Base-by-base conservation (phyloP, 257 asterid species). In the Parsonsia alboflavescens region DNA sequence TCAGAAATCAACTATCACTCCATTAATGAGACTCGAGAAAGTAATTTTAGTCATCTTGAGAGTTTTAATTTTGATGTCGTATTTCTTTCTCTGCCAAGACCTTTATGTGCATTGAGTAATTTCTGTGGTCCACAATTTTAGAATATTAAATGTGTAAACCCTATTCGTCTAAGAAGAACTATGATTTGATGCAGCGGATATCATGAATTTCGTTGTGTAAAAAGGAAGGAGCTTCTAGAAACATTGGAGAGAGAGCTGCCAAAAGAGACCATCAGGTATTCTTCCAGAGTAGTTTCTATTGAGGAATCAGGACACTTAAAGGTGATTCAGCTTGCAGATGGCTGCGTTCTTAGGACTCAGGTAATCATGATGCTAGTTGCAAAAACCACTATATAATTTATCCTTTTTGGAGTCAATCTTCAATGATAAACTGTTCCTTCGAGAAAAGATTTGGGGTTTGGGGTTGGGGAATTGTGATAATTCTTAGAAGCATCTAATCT, bases 271-370 rank as follows among this genome's bases (percentile, higher is more conserved):
- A 75, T 93, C 42, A 79, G 91, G 77, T 89, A 82, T 73, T 91
- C 96, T 61, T 93, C 98, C 26, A 88, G 82, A 78, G 86, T 93
- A 41, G 93, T 88, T 63, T 81, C 83, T 4, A 83, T 93, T 36
- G 89, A 86, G 74, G 88, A 86, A 84, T 86, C 95, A 1, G 97
- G 96, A 8, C 73, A 42, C 21, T 67, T 86, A 72, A 93, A 89
- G 73, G 54, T 86, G 77, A 80, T 93, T 22, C 98, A 88, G 61
- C 95, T 93, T 73, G 85, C 93, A 15, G 96, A 93, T 80, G 98
- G 97, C 58, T 73, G 86, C 13, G 50, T 81, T 62, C 62, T 88
- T 74, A 84, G 76, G 87, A 76, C 93, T 24, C 91, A 85, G 96
- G 97, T 88, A 76, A 33, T 63, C 26, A 2, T 41, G 46, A 28